Evolutionary conservation across 345 rosid species (phyloP), one percentile per base, ranked within the genome.

Genomic region (Diplotaxis tenuifolia): DNA sequence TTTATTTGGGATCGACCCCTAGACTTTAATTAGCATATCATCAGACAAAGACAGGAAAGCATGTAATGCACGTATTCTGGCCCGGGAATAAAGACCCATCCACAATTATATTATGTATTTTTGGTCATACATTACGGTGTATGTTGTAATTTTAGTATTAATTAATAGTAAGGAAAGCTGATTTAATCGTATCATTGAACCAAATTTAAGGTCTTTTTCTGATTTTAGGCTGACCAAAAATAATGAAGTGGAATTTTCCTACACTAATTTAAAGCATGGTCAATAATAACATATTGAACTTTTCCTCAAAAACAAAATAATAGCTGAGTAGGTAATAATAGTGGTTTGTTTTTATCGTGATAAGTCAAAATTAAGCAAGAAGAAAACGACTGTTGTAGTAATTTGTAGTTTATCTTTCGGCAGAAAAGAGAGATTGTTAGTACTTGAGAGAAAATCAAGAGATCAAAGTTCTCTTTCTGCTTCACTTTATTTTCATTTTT

Each of bases 61-160:
- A 73, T 73, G 72, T 22, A 32, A 45, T 59, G 66, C 77, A 73
- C 71, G 71, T 65, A 56, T 57, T 57, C 50, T 45, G 52, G 71
- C 0, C 49, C 25, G 14, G 57, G 58, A 20, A 72, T 27, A 54
- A 38, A 25, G 31, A 63, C 42, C 65, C 45, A 55, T 56, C 25
- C 45, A 23, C 40, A 72, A 53, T 57, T 65, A 42, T 15, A 28
- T 40, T 42, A 36, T 57, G 11, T 45, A 25, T 65, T 18, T 28
- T 65, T 5, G 52, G 52, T 66, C 60, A 74, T 45, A 56, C 50
- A 45, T 29, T 9, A 29, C 59, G 52, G 65, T 64, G 72, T 66
- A 16, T 31, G 50, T 31, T 52, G 27, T 52, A 52, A 40, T 3
- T 19, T 72, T 18, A n/a, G n/a, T 25, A 65, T 7, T 11, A 57